Evolutionary conservation across 495 filamentous ascomycete genomes (phyloP), one percentile per base, ranked within the genome.

Genomic region (Neurospora tetrasperma): DNA sequence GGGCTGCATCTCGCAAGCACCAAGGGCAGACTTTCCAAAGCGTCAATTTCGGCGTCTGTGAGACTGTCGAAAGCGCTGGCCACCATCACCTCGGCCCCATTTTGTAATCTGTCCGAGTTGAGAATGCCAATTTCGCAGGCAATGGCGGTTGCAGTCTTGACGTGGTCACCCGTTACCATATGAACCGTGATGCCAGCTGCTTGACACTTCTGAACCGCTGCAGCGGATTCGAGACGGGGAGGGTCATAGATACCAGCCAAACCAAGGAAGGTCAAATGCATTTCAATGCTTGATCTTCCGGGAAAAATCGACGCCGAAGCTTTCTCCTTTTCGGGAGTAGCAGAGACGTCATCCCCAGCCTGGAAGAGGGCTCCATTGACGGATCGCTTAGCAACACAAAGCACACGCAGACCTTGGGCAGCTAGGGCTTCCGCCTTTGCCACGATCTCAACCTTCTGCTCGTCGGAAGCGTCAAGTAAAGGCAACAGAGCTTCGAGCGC

Each of bases 161-260:
- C 87, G 73, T 94, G 91, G 76, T 94, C 92, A 35, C 90, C 91
- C n/a, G 92, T 94, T 18, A 94, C 84, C 92, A 94, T 94, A 79
- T 93, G 91, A 7, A 93, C 90, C 66, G 85, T 86, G 71, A 94
- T 91, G 42, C 92, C 92, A 66, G 92, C 92, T 40, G 83, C 81
- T 48, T 88, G 85, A 76, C 91, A 93, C 76, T 88, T 85, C 16
- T 82, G 80, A 23, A 94, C 86, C 9, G 92, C 87, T 8, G 84
- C 87, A 35, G 86, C 87, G 1, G 90, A 90, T 79, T 92, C 91
- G 9, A 87, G 85, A 3, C 91, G 88, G 5, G 90, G 90, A 11
- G 91, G 91, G 75, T 93, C 91, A 71, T 92, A 91, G 39, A 93
- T 86, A 9, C 91, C 91, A 69, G 87, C 85, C 23, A 93, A 79